Percentiles rank a stretch among this genome's conserved stretches.
Conservation (phyloP, 139 green algal species). For the Volvox africanus region DNA sequence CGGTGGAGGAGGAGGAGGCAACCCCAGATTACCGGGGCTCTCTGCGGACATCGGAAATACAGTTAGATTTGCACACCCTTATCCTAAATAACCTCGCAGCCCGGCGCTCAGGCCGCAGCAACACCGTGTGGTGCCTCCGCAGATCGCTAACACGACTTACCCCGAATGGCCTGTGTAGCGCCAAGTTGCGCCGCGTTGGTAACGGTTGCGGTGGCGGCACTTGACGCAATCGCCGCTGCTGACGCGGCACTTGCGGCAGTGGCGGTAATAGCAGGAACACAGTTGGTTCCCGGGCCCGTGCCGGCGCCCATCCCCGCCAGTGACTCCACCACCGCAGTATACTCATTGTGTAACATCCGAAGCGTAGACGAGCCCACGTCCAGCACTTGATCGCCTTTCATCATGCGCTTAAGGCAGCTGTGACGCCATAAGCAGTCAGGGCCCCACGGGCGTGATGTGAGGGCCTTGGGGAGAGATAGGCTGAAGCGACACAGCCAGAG, state of each 20-base stretch:
- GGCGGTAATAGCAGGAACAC: not conserved
- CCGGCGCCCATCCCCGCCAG: not conserved
- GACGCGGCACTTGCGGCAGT: not conserved
- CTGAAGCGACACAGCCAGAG: too few species aligned
- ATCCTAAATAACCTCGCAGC: too few species aligned
- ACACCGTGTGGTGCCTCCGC: too few species aligned
- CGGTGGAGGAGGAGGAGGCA: not conserved
- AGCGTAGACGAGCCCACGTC: slow-evolving; percentile 55
- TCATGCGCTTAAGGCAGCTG: slow-evolving; percentile 57
- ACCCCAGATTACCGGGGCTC: not conserved
- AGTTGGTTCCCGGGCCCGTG: not conserved
- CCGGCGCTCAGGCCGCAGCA: too few species aligned
- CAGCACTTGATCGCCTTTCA: slow-evolving; percentile 57
- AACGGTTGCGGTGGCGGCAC: not conserved
- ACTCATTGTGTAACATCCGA: slow-evolving; percentile 61
- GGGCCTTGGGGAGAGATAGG: too few species aligned
- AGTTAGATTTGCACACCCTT: too few species aligned
- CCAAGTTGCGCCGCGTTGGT: not conserved
- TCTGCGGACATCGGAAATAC: not conserved
- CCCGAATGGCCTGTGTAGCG: too few species aligned
- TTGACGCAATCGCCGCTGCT: not conserved
- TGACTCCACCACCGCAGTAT: slow-evolving; percentile 36
- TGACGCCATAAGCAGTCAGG: too few species aligned
- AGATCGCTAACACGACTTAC: too few species aligned
- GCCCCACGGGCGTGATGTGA: too few species aligned